phyloP scores from a whole-genome alignment of 352 stramenopile genomes.

The Phytophthora boehmeriae region DNA sequence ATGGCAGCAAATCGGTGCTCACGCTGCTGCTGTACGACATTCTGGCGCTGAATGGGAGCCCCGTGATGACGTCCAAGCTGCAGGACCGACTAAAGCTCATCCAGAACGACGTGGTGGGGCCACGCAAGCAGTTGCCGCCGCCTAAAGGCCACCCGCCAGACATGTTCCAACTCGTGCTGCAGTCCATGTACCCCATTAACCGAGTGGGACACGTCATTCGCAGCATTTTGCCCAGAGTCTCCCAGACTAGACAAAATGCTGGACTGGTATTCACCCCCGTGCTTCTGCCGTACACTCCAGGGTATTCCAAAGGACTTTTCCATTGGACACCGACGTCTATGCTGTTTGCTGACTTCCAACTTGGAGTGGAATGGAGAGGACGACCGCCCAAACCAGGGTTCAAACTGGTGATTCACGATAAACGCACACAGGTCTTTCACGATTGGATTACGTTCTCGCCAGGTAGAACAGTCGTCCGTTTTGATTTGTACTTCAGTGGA shows the following conservation, averaged over 20 bases:
- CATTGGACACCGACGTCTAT: conserved; percentile 67
- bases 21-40: conserved; percentile 89
- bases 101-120: conserved; percentile 89
- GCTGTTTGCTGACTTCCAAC: conserved; percentile 76
- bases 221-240: conserved; percentile 72
- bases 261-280: conserved; percentile 83
- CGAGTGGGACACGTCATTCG: conserved; percentile 79
- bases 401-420: conserved; percentile 87
- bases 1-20: conserved; percentile 69
- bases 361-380: conserved; percentile 82
- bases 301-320: conserved; percentile 78
- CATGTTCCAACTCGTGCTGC: conserved; percentile 82
- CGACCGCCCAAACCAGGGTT: conserved; percentile 80
- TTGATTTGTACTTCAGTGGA: neutral
- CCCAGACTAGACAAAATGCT: conserved; percentile 78
- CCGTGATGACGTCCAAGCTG: conserved; percentile 86
- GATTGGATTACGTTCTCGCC: conserved; percentile 88
- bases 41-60: conserved; percentile 80
- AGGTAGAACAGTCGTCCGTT: conserved; percentile 33
- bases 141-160: conserved; percentile 81
- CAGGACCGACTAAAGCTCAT: conserved; percentile 89
- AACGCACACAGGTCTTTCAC: conserved; percentile 84
- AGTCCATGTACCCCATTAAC: conserved; percentile 86
- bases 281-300: conserved; percentile 78
- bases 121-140: conserved; percentile 72